Evolutionary conservation across 2,329 filamentous ascomycete genomes (phyloP), one percentile per base, ranked within the genome.

Genomic region (Fusarium burgessii): DNA sequence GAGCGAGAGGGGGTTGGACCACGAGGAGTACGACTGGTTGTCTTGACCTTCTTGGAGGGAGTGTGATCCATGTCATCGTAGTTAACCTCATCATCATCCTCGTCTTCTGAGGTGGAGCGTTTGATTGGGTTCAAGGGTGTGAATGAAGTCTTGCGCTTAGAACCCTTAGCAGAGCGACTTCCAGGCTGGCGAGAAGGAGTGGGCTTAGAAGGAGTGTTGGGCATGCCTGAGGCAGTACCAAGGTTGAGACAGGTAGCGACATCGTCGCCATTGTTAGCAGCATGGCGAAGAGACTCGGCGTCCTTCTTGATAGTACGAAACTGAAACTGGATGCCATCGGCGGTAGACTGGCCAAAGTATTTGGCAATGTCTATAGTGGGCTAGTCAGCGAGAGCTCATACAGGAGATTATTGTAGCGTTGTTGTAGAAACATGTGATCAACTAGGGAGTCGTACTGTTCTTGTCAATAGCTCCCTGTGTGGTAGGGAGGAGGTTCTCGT

Each of bases 271-370:
- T 79, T 77, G 25, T 80, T 78, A n/a, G 83, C 81, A 5, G 84
- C 83, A 5, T 80, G 74, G 43, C 82, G 80, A 46, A 90, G 83
- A 5, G 78, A 78, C 41, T 86, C 83, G 33, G 85, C 88, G 33
- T 88, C 82, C 38, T 81, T 82, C 78, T 88, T 89, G 79, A 90
- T 85, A 27, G 77, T 66, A 2, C 88, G 84, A 74, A 91, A 89
- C 73, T 90, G 88, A 76, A 88, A 91, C 70, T 86, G 84, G n/a
- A 90, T 84, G 12, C 89, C 89, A 23, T 84, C 84, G 1, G 82
- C 76, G 0, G 88, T 91, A 6, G 86, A 88, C 61, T 88, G 87
- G 29, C 88, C 88, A 69, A 88, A 90, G 78, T 87, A 86, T 66
- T 85, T 87, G 65, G 86, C 84, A 54, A 90, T 89, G 45, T 89